Conservation (phyloP, 495 filamentous ascomycete species). For the Penicillium egyptiacum region DNA sequence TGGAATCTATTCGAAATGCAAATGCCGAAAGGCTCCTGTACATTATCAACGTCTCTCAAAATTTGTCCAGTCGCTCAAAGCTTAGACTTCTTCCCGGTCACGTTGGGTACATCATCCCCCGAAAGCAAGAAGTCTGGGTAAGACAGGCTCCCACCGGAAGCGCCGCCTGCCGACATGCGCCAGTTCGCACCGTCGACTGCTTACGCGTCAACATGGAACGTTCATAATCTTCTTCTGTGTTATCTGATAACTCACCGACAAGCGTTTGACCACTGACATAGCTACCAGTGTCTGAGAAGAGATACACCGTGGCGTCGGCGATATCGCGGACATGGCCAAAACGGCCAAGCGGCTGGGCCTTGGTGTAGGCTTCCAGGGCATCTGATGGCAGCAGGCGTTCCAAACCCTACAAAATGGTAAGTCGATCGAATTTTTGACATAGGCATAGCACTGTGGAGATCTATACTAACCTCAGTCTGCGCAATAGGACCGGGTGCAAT, state of each 20-base stretch:
- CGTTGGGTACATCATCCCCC: conserved; percentile 53
- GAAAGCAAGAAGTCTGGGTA: conserved; percentile 68
- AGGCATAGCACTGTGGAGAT: not conserved
- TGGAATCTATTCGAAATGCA: not conserved
- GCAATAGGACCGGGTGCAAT: conserved; percentile 79
- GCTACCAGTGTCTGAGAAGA: conserved; percentile 79
- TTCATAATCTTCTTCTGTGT: not conserved
- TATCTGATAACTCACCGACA: conserved; percentile 51
- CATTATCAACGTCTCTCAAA: not conserved
- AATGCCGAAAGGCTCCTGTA: not conserved
- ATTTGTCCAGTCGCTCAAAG: conserved; percentile 43
- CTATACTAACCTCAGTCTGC: conserved; percentile 53
- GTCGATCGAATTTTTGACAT: not conserved
- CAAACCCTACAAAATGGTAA: conserved; percentile 32
- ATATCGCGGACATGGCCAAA: conserved; percentile 84
- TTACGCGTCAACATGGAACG: conserved; percentile 2
- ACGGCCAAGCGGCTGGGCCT: conserved; percentile 65
- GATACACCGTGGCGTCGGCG: conserved; percentile 85
- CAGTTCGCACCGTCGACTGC: conserved; percentile 49
- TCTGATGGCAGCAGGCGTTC: conserved; percentile 45
- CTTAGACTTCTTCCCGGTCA: conserved; percentile 62
- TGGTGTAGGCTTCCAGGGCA: conserved; percentile 30
- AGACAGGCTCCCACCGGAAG: conserved; percentile 34
- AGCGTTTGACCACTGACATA: conserved; percentile 78
- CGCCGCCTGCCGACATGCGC: conserved; percentile 47